These are phyloP conservation scores for Micractinium conductrix DNA, from an alignment of 139 green algal genomes.

Conservation along the genomic window DNA sequence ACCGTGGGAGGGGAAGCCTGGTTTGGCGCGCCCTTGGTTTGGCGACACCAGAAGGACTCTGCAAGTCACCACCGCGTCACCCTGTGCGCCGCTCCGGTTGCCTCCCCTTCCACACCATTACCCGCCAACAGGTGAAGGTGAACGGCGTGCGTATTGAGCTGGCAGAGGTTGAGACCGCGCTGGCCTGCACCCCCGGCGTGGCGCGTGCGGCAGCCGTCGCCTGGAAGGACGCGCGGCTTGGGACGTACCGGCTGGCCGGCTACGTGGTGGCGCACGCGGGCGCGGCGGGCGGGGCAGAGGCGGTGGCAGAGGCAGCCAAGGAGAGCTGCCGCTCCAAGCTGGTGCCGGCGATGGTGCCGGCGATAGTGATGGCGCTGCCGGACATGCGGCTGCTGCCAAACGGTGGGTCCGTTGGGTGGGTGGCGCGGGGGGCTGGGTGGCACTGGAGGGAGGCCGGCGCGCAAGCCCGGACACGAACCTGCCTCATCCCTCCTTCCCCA, in stretches of 20 bases:
- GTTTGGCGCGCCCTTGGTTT: no score
- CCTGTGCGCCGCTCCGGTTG: no score
- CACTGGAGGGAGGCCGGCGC: background rate
- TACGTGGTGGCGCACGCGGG: background rate
- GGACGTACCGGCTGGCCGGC: background rate
- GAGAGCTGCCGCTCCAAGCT: background rate
- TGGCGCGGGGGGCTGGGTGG: background rate
- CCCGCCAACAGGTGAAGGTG: constrained; percentile 59
- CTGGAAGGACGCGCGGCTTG: constrained; percentile 11
- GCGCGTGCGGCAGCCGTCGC: background rate
- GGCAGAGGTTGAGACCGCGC: constrained; percentile 60
- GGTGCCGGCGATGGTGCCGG: constrained; percentile 38
- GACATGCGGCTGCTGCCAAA: constrained; percentile 13
- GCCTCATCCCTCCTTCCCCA: background rate
- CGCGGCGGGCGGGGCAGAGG: background rate
- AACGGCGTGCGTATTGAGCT: constrained; percentile 69
- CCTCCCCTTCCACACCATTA: background rate
- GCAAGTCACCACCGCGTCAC: no score
- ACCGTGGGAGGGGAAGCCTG: no score
- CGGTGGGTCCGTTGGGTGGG: background rate
- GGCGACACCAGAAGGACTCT: no score
- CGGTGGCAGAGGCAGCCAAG: no score
- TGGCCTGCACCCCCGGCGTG: constrained; percentile 28
- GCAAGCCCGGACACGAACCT: background rate
- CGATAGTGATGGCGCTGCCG: constrained; percentile 16